These are phyloP conservation scores for Phoenix dactylifera DNA, from an alignment of 176 grass and related monocot species.

Conservation along the genomic window DNA sequence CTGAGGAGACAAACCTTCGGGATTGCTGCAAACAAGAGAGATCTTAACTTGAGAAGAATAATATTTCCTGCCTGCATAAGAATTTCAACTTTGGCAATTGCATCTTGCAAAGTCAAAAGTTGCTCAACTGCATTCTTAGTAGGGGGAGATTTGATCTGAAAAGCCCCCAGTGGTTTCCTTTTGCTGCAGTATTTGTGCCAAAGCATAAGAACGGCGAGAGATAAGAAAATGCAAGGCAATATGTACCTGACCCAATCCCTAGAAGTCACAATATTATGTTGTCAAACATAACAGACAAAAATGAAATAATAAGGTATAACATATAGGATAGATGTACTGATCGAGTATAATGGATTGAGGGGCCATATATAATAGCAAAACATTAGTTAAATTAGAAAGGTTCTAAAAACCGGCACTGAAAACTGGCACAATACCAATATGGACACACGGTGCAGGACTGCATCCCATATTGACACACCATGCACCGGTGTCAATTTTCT, in stretches of 20 bases:
- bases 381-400: too few species aligned
- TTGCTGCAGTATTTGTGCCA: constrained; percentile 51
- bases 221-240: constrained; percentile 28
- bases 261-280: constrained; percentile 3
- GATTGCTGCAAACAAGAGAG: constrained; percentile 55
- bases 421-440: too few species aligned
- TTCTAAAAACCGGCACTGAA: too few species aligned
- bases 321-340: too few species aligned
- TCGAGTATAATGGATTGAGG: too few species aligned
- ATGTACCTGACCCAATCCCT: constrained; percentile 49
- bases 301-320: not conserved
- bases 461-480: too few species aligned
- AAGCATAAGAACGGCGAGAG: constrained; percentile 42
- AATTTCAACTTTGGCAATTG: constrained; percentile 55
- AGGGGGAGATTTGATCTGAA: constrained; percentile 55
- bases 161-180: constrained; percentile 37
- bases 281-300: not conserved
- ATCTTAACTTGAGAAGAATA: constrained; percentile 77
- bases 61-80: constrained; percentile 50
- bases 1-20: constrained; percentile 39
- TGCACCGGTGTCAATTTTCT: too few species aligned
- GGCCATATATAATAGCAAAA: too few species aligned
- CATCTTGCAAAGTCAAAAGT: constrained; percentile 56
- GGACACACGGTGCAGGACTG: too few species aligned
- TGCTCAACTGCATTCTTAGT: constrained; percentile 73